Evolutionary conservation across 768 basidiomycete genomes (phyloP).

Genomic region (Punctularia strigosozonata): DNA sequence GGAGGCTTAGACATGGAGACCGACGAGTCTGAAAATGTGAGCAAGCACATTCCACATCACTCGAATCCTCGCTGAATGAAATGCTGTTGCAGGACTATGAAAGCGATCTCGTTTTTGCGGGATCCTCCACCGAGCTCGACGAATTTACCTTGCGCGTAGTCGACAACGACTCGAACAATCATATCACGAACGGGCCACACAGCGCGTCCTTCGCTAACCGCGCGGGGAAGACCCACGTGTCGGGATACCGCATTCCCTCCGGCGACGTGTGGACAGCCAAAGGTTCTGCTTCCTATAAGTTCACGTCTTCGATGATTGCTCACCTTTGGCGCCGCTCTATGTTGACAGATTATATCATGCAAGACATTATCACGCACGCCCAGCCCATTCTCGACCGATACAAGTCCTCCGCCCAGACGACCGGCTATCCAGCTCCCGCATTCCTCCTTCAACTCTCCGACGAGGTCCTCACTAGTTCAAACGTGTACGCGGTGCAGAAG

Average conservation of each 20-base stretch:
- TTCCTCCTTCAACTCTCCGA: slow-evolving; percentile 69
- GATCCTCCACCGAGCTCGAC: slow-evolving; percentile 67
- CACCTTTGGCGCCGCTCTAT: not conserved
- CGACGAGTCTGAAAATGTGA: slow-evolving; percentile 62
- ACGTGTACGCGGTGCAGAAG: slow-evolving; percentile 83
- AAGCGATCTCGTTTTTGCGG: slow-evolving; percentile 58
- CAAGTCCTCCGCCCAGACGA: slow-evolving; percentile 30
- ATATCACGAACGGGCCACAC: slow-evolving; percentile 41
- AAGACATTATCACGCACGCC: slow-evolving; percentile 47
- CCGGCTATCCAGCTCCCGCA: slow-evolving; percentile 64
- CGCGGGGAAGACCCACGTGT: slow-evolving; percentile 59
- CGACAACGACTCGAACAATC: slow-evolving; percentile 56
- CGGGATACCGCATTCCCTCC: slow-evolving; percentile 47
- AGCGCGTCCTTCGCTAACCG: slow-evolving; percentile 44
- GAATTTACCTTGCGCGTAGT: slow-evolving; percentile 72
- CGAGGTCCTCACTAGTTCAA: slow-evolving; percentile 58
- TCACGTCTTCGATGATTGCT: not conserved
- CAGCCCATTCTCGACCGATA: slow-evolving; percentile 43
- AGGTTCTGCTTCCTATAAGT: slow-evolving; percentile 29
- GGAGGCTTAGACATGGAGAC: slow-evolving; percentile 75
- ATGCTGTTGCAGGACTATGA: slow-evolving; percentile 49
- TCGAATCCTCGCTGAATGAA: not conserved
- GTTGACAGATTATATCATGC: slow-evolving; percentile 46
- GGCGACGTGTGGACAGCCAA: slow-evolving; percentile 80
- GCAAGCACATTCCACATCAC: slow-evolving; percentile 11